A percentile compares a stretch with the other conserved stretches of the same genome.
Conservation (phyloP, 257 asterid species). For the Perilla frutescens region DNA sequence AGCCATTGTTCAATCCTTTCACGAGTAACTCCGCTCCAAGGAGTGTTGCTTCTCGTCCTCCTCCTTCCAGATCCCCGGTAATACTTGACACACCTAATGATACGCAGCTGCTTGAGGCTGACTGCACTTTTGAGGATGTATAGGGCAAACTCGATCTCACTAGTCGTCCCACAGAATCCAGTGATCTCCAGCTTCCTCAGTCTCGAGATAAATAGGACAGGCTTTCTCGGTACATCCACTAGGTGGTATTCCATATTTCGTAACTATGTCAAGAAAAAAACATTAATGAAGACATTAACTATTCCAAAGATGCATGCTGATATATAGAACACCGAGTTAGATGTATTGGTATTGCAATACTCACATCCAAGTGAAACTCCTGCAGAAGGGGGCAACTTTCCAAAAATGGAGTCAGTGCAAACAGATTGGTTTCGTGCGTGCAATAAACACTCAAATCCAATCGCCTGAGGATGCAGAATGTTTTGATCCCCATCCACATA, state of each 20-base stretch:
- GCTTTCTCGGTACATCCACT: no score
- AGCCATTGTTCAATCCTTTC: no score
- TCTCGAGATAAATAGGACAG: neutral
- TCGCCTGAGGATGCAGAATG: neutral
- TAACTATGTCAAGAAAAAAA: neutral
- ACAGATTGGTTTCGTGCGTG: neutral
- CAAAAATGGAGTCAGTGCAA: neutral
- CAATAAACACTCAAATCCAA: neutral
- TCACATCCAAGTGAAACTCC: slow-evolving; percentile 13
- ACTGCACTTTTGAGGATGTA: slow-evolving; percentile 17
- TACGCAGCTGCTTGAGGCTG: neutral
- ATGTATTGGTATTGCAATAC: neutral
- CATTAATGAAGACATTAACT: no score
- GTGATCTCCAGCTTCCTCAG: neutral
- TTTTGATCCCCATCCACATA: neutral
- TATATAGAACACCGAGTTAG: no score
- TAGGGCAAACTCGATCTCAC: neutral
- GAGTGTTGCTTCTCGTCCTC: no score
- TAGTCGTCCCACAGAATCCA: neutral
- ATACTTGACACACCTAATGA: neutral
- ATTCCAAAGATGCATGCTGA: no score
- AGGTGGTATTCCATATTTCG: neutral
- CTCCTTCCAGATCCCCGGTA: no score
- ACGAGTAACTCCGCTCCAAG: no score
- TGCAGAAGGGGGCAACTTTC: slow-evolving; percentile 11